A percentile compares a stretch with the other conserved stretches of the same genome.
Conservation (phyloP, 768 basidiomycete genomes). For the Calocybe gangraenosa region DNA sequence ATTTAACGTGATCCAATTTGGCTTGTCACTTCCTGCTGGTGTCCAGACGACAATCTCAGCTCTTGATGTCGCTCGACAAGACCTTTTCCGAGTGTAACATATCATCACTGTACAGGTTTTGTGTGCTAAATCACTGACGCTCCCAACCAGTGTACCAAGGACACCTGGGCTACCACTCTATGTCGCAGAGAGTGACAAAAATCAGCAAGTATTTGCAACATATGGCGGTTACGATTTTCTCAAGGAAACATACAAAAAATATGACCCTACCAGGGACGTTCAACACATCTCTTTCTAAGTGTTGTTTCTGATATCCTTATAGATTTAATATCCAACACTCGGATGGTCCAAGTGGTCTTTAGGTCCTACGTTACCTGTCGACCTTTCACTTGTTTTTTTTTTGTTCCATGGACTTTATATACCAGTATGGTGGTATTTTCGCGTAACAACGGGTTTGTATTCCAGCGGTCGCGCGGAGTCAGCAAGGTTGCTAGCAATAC, state of each 20-base stretch:
- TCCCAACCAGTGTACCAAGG: constrained; percentile 32
- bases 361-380: no score
- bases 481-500: no score
- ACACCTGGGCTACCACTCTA: constrained; percentile 36
- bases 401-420: no score
- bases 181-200: constrained; percentile 35
- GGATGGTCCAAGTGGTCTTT: constrained; percentile 25
- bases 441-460: no score
- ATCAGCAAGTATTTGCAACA: constrained; percentile 33
- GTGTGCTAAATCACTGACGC: no score
- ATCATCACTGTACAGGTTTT: no score
- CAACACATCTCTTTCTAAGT: not conserved
- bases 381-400: no score
- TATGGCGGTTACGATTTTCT: constrained; percentile 35
- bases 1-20: not conserved
- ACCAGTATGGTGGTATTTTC: no score
- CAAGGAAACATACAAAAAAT: constrained; percentile 34
- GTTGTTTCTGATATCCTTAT: not conserved
- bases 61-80: not conserved
- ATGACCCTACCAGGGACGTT: constrained; percentile 37
- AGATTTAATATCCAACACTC: constrained; percentile 33
- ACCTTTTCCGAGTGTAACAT: not conserved
- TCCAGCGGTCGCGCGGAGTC: no score
- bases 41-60: not conserved
- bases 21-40: not conserved